Evolutionary conservation across 805 yeast genomes (phyloP).

Genomic region (Peterozyma toletana): DNA sequence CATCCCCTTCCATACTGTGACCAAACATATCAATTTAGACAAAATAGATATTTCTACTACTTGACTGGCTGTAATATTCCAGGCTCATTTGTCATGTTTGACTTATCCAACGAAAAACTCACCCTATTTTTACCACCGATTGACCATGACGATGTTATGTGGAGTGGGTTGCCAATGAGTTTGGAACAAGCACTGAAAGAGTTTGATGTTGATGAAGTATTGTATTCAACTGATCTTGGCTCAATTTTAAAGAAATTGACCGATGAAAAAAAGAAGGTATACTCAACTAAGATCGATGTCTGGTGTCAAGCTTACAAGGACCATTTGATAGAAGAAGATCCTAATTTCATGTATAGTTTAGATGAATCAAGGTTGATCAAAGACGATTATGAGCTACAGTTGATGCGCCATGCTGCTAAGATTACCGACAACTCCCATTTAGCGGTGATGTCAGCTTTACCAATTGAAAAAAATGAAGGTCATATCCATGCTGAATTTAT

Average conservation of each 20-base stretch:
- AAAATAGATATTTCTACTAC: conserved; percentile 86
- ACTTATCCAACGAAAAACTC: conserved; percentile 44
- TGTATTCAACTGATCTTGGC: conserved; percentile 47
- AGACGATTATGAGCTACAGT: conserved; percentile 71
- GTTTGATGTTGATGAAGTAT: conserved; percentile 80
- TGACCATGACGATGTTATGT: conserved; percentile 86
- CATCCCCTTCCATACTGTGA: conserved; percentile 72
- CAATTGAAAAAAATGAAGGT: conserved; percentile 80
- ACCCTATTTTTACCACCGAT: conserved; percentile 76
- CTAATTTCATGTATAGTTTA: conserved; percentile 58
- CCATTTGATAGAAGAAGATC: conserved; percentile 34
- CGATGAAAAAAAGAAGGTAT: conserved; percentile 21
- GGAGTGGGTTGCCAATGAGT: conserved; percentile 87
- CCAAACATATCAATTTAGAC: conserved; percentile 72
- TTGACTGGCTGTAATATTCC: conserved; percentile 78
- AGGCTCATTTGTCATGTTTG: conserved; percentile 63
- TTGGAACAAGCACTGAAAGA: conserved; percentile 53
- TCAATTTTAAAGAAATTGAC: conserved; percentile 18
- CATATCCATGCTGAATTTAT: conserved; percentile 95
- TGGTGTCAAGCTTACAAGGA: conserved; percentile 25
- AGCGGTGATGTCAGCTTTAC: conserved; percentile 89
- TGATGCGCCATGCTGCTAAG: conserved; percentile 73
- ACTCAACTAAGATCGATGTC: conserved; percentile 51
- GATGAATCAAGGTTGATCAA: conserved; percentile 85
- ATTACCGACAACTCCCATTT: conserved; percentile 84